A percentile compares a stretch with the other conserved stretches of the same genome.
Conservation (phyloP, 768 basidiomycete species). For the Termitomyces sp. region DNA sequence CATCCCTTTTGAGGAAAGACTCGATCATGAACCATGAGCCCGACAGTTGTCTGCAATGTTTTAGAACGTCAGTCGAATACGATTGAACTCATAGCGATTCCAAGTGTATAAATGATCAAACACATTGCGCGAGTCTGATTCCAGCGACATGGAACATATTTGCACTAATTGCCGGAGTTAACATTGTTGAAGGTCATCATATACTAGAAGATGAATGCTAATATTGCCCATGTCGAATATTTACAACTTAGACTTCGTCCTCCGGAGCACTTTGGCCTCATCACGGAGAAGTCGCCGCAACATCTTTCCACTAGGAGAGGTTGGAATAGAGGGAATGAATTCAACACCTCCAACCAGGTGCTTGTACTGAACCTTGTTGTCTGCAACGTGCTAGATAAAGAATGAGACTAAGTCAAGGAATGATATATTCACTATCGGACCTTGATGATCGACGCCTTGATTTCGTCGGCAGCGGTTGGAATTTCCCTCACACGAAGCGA, state of each 20-base stretch:
- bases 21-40: no score
- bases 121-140: no score
- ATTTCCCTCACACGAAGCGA: conserved; percentile 25
- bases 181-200: no score
- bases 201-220: neutral
- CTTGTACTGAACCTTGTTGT: conserved; percentile 53
- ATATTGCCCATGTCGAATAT: neutral
- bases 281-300: conserved; percentile 45
- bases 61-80: no score
- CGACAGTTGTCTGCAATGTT: no score
- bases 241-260: conserved; percentile 2
- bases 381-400: conserved; percentile 40
- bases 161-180: no score
- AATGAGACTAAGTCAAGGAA: neutral
- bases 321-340: conserved; percentile 49
- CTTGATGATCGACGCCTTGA: conserved; percentile 44
- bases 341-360: conserved; percentile 54
- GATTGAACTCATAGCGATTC: no score
- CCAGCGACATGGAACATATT: no score
- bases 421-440: conserved; percentile 20
- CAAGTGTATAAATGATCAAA: no score
- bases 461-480: conserved; percentile 21
- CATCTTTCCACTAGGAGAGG: conserved; percentile 58
- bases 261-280: conserved; percentile 27
- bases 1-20: no score